Base-by-base conservation (phyloP, 2,329 filamentous ascomycete genomes). In the Xylariaceae sp. region DNA sequence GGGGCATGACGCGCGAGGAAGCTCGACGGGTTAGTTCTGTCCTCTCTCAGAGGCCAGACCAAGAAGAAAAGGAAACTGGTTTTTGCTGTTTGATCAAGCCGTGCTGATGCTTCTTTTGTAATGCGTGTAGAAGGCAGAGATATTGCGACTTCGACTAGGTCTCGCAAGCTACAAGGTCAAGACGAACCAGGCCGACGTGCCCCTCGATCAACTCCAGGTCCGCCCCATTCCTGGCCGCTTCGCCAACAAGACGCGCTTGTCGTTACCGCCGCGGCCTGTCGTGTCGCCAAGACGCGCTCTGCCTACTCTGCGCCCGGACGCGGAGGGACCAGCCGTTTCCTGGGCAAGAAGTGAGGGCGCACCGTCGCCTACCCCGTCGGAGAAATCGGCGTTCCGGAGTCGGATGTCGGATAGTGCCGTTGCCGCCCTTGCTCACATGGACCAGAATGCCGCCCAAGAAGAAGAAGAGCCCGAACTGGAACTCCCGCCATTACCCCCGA, bases 91-190 rank as follows among this genome's bases (percentile, higher is more conserved):
- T 30, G 23, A 30, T 30, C 10, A 39, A 51, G 52, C 37, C 23
- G 50, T 53, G 49, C 59, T 63, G 44, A 59, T 57, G 47, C 17
- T 57, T 42, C 51, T 34, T 34, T 42, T 52, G 30, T 45, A 6
- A 13, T 30, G 42, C 35, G 39, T 58, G 56, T 72, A 88, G 81
- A 82, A 83, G 74, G 86, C 85, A 17, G 82, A 88, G 69, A 82
- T 85, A 53, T 77, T 92, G 50, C 82, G 82, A 55, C 79, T 90
- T 8, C 82, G 88, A n/a, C 82, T 92, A 13, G 80, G 82, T 34
- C 81, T 91, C 17, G 89, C 88, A 11, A 82, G 82, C 69, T 92
- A 91, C 78, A 92, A 92, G 74, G 78, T 92, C 65, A 82, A 81
- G 59, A 92, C 88, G 1, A 85, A 88, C 61, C 89, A 92, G 73